These are phyloP conservation scores for Globisporangium splendens DNA, from an alignment of 352 stramenopile genomes.

Conservation along the genomic window DNA sequence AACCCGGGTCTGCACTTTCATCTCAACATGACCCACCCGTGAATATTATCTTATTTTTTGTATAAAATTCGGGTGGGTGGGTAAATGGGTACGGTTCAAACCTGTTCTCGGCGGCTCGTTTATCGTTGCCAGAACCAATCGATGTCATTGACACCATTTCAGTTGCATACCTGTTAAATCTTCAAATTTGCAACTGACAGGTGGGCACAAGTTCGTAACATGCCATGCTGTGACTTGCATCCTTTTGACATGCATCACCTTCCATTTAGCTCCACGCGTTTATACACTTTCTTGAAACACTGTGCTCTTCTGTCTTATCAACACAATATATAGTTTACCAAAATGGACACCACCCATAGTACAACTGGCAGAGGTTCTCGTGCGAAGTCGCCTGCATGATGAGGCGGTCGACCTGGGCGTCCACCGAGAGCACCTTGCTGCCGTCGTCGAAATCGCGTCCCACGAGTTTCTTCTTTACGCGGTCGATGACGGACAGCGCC, in stretches of 20 bases:
- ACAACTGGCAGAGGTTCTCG: constrained; percentile 99
- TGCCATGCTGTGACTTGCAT: no score
- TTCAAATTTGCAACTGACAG: no score
- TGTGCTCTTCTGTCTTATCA: neutral
- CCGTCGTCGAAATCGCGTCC: constrained; percentile 96
- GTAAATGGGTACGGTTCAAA: neutral
- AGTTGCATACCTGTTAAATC: constrained; percentile 1
- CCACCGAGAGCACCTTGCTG: constrained; percentile 71
- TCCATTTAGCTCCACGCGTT: neutral
- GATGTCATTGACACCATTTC: neutral
- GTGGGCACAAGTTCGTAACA: no score
- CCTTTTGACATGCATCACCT: neutral
- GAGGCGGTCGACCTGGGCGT: constrained; percentile 96
- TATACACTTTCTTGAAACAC: neutral
- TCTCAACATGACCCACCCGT: neutral
- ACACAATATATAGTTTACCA: constrained; percentile 47
- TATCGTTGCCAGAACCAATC: constrained; percentile 1
- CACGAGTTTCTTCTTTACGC: constrained; percentile 99
- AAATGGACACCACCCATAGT: constrained; percentile 97
- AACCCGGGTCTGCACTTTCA: no score
- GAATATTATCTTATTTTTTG: neutral
- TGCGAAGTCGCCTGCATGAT: constrained; percentile 98
- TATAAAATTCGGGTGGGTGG: neutral
- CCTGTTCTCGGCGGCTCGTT: neutral
- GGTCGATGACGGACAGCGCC: constrained; percentile 94